Evolutionary conservation across 345 rosid genomes (phyloP), one percentile per base, ranked within the genome.

Genomic region (Rhizophora mangle): DNA sequence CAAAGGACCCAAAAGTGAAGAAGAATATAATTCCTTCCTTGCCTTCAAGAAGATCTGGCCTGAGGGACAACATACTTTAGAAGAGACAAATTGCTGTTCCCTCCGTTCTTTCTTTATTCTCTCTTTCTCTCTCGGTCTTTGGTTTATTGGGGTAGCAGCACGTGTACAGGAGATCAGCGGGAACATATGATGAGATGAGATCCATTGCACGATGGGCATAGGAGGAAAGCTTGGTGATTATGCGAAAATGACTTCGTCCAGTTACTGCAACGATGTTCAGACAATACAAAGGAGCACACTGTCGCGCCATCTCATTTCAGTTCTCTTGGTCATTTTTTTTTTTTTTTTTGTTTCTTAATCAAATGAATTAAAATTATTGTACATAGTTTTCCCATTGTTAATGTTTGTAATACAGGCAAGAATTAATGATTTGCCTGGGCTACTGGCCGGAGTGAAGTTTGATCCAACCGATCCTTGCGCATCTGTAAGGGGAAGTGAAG

Each of bases 361-460:
- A 58, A 47, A 5, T 11, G 11, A 39, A 39, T 39, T 9, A 39
- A 39, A 34, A 34, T 34, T 7, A 34, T 34, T 34, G 37, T 34
- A 8, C 37, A 34, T 1, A 34, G 37, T 34, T 34, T 34, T 34
- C 10, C 37, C 1, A 7, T 34, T 34, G 37, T 34, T 8, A 34
- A 7, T 7, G 9, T 34, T 8, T 34, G 37, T 34, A 7, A 22
- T 67, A 1, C 70, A 89, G 91, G 87, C 84, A 2, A 87, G 93
- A 71, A 88, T 95, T 68, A 87, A 88, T 75, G 91, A 95, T 71
- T 82, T 95, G 82, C 97, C 96, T 4, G 97, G 99, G 68, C 69
- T 92, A 54, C 99, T 96, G 16, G 96, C 97, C 0, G 97, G 98
- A 59, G 97, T 94, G 78, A 94, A 89, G 86, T 94, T 94, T 34